A percentile compares a stretch with the other conserved stretches of the same genome.
Conservation (phyloP, 73 alveolate genomes). For the Symbiodinium natans region DNA sequence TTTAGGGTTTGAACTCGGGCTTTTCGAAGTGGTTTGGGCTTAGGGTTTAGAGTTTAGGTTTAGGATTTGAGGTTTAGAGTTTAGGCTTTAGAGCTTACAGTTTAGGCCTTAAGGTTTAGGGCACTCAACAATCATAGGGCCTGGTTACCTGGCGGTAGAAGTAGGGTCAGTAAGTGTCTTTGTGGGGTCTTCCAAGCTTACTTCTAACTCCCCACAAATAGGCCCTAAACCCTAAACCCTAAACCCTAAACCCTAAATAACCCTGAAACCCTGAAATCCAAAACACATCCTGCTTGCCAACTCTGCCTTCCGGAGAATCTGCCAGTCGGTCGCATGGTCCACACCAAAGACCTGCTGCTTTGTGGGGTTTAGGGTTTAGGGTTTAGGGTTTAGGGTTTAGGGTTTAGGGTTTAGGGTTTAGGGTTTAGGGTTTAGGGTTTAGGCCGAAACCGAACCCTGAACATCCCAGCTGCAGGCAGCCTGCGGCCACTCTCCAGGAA, state of each 20-base stretch:
- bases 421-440: not conserved
- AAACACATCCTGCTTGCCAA: not conserved
- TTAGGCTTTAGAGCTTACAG: too few relatives aligned
- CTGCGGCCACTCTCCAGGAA: conserved; percentile 84
- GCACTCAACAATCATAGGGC: too few relatives aligned
- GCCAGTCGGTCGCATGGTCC: conserved; percentile 34
- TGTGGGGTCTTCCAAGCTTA: too few relatives aligned
- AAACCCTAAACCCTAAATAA: too few relatives aligned
- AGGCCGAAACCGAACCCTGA: not conserved
- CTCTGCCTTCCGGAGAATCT: conserved; percentile 23
- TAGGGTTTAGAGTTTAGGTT: too few relatives aligned
- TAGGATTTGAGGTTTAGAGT: too few relatives aligned
- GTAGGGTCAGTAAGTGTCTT: too few relatives aligned
- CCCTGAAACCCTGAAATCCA: not conserved
- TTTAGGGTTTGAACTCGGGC: not conserved
- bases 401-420: not conserved
- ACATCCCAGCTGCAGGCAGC: not conserved
- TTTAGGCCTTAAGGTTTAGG: too few relatives aligned
- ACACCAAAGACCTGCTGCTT: conserved; percentile 15
- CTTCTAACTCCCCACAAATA: too few relatives aligned
- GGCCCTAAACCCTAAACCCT: too few relatives aligned
- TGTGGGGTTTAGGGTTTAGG: not conserved
- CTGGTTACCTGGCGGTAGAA: too few relatives aligned
- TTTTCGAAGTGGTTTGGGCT: too few relatives aligned
- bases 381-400: not conserved